phyloP scores from a whole-genome alignment of 306 rosid species.

The Rosa chinensis region DNA sequence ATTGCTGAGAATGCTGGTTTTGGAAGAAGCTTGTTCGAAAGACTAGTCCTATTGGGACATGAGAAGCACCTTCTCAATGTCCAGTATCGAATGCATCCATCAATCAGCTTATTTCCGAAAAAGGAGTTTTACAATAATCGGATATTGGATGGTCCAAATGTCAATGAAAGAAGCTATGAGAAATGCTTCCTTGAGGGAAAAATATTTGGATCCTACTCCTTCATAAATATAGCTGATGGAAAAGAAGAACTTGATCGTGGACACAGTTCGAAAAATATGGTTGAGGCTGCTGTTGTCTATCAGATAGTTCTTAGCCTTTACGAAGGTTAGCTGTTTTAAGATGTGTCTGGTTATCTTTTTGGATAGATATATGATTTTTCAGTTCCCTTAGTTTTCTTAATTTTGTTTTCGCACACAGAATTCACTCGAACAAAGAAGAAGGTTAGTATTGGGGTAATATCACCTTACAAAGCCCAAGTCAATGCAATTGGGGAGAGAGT shows the following conservation, averaged over 20 bases:
- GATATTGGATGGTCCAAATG: constrained; percentile 31
- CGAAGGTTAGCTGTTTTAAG: constrained; percentile 16
- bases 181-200: constrained; percentile 21
- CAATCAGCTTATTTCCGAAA: constrained; percentile 41
- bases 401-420: constrained; percentile 22
- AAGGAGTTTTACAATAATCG: constrained; percentile 24
- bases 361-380: not conserved
- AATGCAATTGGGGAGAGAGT: constrained; percentile 44
- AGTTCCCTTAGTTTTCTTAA: not conserved
- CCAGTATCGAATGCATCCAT: constrained; percentile 34
- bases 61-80: constrained; percentile 31
- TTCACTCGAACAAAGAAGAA: constrained; percentile 32
- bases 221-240: constrained; percentile 33
- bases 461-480: constrained; percentile 58
- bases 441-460: constrained; percentile 60
- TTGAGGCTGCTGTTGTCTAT: constrained; percentile 48
- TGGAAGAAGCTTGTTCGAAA: constrained; percentile 44
- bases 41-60: constrained; percentile 29
- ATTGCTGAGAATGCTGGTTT: constrained; percentile 28
- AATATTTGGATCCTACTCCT: constrained; percentile 32
- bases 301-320: constrained; percentile 48
- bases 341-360: not conserved
- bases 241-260: constrained; percentile 31
- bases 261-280: constrained; percentile 31
- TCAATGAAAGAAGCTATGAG: not conserved